Percentiles rank a stretch among this genome's conserved stretches.
Evolutionary conservation across 305 asterid species (phyloP).

Genomic region (Monarda citriodora): DNA sequence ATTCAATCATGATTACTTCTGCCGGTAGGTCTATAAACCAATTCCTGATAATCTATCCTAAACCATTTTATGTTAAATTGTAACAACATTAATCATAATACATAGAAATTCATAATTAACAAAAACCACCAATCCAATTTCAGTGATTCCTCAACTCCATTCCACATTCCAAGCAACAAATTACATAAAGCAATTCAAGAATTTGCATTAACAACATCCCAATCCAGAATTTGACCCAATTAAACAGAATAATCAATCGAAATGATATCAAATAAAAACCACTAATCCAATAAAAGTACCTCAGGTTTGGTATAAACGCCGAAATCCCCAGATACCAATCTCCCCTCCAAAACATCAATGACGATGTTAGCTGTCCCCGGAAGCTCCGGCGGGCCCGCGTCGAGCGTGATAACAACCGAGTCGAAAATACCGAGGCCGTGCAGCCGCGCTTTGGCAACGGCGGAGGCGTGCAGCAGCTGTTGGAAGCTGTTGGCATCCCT

Average conservation of each 20-base stretch:
- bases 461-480: slow-evolving; percentile 70
- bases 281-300: slow-evolving; percentile 39
- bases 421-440: slow-evolving; percentile 77
- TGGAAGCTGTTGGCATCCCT: slow-evolving; percentile 62
- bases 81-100: neutral
- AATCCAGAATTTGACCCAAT: neutral
- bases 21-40: neutral
- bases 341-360: slow-evolving; percentile 73
- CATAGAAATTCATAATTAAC: slow-evolving; percentile 4
- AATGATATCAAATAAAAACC: slow-evolving; percentile 2
- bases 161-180: slow-evolving; percentile 17
- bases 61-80: neutral
- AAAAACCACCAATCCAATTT: slow-evolving; percentile 1
- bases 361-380: slow-evolving; percentile 92
- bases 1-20: neutral
- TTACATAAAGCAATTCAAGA: neutral
- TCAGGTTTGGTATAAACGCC: slow-evolving; percentile 90
- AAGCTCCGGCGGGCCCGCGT: slow-evolving; percentile 90
- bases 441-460: slow-evolving; percentile 57
- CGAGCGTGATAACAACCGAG: slow-evolving; percentile 74
- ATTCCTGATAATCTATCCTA: neutral
- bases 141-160: neutral
- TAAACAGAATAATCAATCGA: slow-evolving; percentile 3
- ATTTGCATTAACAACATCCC: neutral
- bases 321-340: slow-evolving; percentile 64